A percentile compares a stretch with the other conserved stretches of the same genome.
These are phyloP conservation scores for Aureobasidium sp. DNA, from an alignment of 2,329 filamentous ascomycete species.

Conservation along the genomic window DNA sequence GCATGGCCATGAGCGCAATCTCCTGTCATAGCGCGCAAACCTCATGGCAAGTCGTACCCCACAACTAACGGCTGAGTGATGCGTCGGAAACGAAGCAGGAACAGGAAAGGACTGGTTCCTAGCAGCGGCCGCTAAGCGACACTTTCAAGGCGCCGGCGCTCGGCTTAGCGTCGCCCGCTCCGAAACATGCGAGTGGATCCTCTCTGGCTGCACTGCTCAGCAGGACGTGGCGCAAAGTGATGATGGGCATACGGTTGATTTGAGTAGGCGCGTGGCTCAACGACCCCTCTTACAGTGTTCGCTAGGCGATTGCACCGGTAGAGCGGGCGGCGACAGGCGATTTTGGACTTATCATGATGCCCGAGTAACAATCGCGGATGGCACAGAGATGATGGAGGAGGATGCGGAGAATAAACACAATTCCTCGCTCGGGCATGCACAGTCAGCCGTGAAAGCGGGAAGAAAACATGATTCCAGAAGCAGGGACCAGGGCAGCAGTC, in stretches of 20 bases:
- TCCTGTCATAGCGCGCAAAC: conserved; percentile 13
- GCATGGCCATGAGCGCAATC: conserved; percentile 4
- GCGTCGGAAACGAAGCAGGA: conserved; percentile 15
- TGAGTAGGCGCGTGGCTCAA: conserved; percentile 12
- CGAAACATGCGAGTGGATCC: conserved; percentile 14
- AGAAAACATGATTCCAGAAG: conserved; percentile 12
- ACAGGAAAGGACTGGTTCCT: background rate
- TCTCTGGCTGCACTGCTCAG: conserved; percentile 4
- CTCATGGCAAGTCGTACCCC: conserved; percentile 15
- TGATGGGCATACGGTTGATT: background rate
- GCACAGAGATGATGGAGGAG: background rate
- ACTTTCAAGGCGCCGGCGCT: conserved; percentile 12
- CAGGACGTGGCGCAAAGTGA: conserved; percentile 12
- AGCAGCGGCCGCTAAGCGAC: conserved; percentile 13
- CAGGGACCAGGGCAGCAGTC: conserved; percentile 10
- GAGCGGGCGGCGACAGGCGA: background rate
- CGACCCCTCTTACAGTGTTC: background rate
- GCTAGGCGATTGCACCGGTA: background rate
- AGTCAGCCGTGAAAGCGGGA: conserved; percentile 11
- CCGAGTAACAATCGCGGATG: conserved; percentile 11
- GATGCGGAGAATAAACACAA: conserved; percentile 10
- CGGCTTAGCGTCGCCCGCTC: conserved; percentile 9
- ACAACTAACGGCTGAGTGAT: conserved; percentile 12
- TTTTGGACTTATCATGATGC: conserved; percentile 1
- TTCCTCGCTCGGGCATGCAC: background rate